phyloP scores from a whole-genome alignment of 2,329 filamentous ascomycete species.

The Pseudopyricularia cyperi region DNA sequence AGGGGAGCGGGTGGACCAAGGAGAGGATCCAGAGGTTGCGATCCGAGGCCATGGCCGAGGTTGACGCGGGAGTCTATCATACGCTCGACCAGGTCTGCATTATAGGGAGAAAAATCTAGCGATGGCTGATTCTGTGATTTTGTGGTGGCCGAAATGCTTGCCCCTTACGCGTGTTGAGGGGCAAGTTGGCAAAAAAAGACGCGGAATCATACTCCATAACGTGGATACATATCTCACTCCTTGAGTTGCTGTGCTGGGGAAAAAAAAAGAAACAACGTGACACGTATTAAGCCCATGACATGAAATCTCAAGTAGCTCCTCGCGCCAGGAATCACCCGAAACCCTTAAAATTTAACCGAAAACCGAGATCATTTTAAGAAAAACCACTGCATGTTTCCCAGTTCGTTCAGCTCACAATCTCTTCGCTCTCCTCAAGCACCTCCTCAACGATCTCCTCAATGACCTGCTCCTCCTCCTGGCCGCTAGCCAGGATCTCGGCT shows the following conservation, averaged over 20 bases:
- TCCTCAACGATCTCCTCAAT: conserved; percentile 87
- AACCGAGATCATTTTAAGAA: neutral
- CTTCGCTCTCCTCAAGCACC: conserved; percentile 74
- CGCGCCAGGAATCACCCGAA: neutral
- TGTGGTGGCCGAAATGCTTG: too few species aligned
- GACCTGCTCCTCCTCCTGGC: conserved; percentile 54
- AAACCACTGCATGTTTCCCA: neutral
- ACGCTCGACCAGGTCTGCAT: conserved; percentile 9
- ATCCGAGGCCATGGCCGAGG: conserved; percentile 4
- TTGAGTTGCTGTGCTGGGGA: neutral
- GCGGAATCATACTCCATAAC: too few species aligned
- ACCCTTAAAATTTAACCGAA: neutral
- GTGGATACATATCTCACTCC: neutral
- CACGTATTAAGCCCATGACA: neutral
- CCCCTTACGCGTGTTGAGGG: too few species aligned
- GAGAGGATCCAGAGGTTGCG: conserved; percentile 5
- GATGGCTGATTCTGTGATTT: conserved; percentile 14
- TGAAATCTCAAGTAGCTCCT: neutral
- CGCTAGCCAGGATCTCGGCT: conserved; percentile 38
- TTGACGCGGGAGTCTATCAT: conserved; percentile 9
- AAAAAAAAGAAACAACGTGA: neutral
- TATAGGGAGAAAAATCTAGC: conserved; percentile 5
- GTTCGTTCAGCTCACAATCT: conserved; percentile 35
- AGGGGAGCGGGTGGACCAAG: conserved; percentile 6
- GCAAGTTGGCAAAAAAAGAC: too few species aligned